Percentiles rank a stretch among this genome's conserved stretches.
Conservation (phyloP, 495 filamentous ascomycete species). For the Penicillium lividum region DNA sequence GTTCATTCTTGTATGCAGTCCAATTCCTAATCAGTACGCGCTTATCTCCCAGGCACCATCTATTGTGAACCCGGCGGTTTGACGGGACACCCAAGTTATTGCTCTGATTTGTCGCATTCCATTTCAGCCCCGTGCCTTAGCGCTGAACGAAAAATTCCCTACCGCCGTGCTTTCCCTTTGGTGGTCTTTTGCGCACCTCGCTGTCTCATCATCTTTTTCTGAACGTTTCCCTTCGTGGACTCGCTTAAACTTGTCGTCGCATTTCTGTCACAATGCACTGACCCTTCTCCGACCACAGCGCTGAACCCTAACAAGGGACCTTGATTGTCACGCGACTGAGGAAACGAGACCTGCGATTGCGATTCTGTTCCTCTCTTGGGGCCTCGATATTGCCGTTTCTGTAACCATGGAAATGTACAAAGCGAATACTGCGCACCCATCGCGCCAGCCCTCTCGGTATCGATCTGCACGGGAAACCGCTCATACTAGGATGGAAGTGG, state of each 20-base stretch:
- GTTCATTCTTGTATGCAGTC: slow-evolving; percentile 1
- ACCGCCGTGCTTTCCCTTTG: slow-evolving; percentile 2
- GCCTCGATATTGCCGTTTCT: neutral
- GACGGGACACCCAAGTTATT: neutral
- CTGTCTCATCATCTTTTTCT: neutral
- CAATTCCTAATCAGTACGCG: slow-evolving; percentile 3
- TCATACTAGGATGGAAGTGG: neutral
- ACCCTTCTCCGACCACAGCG: slow-evolving; percentile 2
- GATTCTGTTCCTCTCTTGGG: neutral
- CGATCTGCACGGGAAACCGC: slow-evolving; percentile 28
- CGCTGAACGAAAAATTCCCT: slow-evolving; percentile 3
- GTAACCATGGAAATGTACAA: neutral
- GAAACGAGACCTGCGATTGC: slow-evolving; percentile 1
- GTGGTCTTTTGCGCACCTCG: neutral
- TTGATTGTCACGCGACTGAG: neutral
- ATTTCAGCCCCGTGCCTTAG: slow-evolving; percentile 18
- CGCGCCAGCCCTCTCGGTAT: slow-evolving; percentile 40
- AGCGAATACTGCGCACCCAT: neutral
- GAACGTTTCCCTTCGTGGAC: neutral
- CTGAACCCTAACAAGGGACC: slow-evolving; percentile 3
- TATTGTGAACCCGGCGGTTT: slow-evolving; percentile 10
- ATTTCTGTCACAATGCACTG: slow-evolving; percentile 5
- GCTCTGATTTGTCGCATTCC: slow-evolving; percentile 9
- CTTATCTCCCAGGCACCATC: neutral
- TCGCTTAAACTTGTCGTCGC: neutral